phyloP scores from a whole-genome alignment of 345 rosid species.

The Anastatica hierochuntica region DNA sequence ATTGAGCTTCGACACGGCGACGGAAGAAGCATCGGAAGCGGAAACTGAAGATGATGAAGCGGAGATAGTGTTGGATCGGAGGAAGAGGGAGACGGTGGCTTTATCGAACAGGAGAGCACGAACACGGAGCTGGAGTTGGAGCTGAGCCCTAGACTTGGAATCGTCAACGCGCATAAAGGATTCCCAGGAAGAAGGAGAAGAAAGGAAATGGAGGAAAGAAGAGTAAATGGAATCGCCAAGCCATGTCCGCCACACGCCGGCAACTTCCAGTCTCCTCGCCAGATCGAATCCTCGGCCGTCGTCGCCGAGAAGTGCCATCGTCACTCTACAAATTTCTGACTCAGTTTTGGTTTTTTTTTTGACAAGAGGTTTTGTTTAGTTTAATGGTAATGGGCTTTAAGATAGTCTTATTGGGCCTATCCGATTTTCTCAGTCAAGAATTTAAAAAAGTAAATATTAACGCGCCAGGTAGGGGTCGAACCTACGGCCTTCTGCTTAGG shows the following conservation, averaged over 20 bases:
- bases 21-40: conserved; percentile 28
- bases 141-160: conserved; percentile 61
- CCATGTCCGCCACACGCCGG: conserved; percentile 82
- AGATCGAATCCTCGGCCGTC: conserved; percentile 84
- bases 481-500: conserved; percentile 97
- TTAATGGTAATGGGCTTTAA: neutral
- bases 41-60: conserved; percentile 16
- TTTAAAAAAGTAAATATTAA: accelerated
- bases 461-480: conserved; percentile 97
- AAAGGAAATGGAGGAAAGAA: conserved; percentile 40
- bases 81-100: conserved; percentile 63
- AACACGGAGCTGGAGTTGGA: conserved; percentile 80
- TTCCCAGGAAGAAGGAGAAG: conserved; percentile 72
- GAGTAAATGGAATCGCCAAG: conserved; percentile 65
- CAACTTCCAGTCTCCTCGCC: conserved; percentile 58
- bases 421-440: neutral
- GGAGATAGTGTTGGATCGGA: conserved; percentile 28
- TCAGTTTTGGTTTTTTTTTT: neutral
- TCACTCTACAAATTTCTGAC: neutral
- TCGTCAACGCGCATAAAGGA: conserved; percentile 68
- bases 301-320: conserved; percentile 82
- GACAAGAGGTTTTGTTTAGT: neutral
- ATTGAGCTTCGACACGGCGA: conserved; percentile 62
- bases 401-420: neutral
- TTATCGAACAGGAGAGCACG: conserved; percentile 90